Base-by-base conservation (phyloP, 495 filamentous ascomycete genomes). In the Bacidia gigantensis region DNA sequence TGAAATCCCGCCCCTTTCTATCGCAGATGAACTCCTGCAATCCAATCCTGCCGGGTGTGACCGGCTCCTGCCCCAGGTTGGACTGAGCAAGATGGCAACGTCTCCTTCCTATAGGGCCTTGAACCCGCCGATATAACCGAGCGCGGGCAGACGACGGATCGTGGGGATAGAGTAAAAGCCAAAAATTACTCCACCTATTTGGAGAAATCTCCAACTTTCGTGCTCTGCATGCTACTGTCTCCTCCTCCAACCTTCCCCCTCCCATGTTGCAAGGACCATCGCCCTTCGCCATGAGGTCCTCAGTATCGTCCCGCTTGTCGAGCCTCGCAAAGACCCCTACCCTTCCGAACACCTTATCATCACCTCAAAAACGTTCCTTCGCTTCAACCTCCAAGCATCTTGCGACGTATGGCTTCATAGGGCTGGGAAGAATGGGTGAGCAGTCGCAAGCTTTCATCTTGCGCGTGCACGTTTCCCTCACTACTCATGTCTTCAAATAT, bases 361-460 rank as follows among this genome's bases (percentile, higher is more conserved):
- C 55, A 41, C 32, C 46, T 29, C 47, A 49, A 32, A 51, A 54
- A 35, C 55, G 60, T 10, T 52, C 53, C 35, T 62, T 62, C 32
- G 46, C 55, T 24, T 56, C 60, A 12, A 54, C 50, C 42, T 35
- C 53, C 11, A 41, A 48, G 38, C 53, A 41, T 12, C 48, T 43
- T 45, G 78, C 80, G 54, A 80, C 75, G 58, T 89, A 82, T 74
- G 87, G 86, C 11, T 93, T 94, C 65, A 81, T 94, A 57, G 87
- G 87, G 2, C 68, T 94, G 24, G 87, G 87, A 7, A 83, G 86
- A 60, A 94, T 94, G 87, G 87, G 81, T 87, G 74, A 45, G 79
- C 64, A 41, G 17, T 24, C 12, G 38, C 53, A 58, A 46, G n/a
- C 41, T 10, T 53, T 43, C 35, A 26, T 25, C 18, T 49, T n/a